A percentile compares a stretch with the other conserved stretches of the same genome.
Conservation (phyloP, 352 stramenopile species). For the Globisporangium spinosum region DNA sequence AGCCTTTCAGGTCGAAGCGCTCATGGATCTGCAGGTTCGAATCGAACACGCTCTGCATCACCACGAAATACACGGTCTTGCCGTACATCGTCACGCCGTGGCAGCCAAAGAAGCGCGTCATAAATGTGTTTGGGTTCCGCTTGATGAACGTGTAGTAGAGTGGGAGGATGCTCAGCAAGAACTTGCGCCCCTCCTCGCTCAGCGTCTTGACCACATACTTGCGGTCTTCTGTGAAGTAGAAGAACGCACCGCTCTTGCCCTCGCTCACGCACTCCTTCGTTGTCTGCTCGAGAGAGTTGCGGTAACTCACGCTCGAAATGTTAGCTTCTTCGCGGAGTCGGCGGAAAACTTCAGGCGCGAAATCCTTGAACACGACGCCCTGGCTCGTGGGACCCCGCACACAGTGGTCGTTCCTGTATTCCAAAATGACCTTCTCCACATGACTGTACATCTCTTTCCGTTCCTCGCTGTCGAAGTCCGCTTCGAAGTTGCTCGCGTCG, state of each 20-base stretch:
- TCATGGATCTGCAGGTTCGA: slow-evolving; percentile 77
- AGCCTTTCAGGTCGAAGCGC: slow-evolving; percentile 81
- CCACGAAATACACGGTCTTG: slow-evolving; percentile 83
- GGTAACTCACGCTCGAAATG: slow-evolving; percentile 62
- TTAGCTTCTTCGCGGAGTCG: slow-evolving; percentile 58
- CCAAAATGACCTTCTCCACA: slow-evolving; percentile 69
- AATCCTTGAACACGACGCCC: slow-evolving; percentile 78
- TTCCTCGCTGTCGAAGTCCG: slow-evolving; percentile 39
- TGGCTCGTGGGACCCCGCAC: slow-evolving; percentile 35
- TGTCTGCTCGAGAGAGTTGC: slow-evolving; percentile 61
- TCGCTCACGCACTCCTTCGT: slow-evolving; percentile 80
- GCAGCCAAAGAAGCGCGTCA: slow-evolving; percentile 78
- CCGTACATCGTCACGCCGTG: slow-evolving; percentile 83
- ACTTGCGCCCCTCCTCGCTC: slow-evolving; percentile 70
- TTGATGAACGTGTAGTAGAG: slow-evolving; percentile 70
- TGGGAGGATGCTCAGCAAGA: slow-evolving; percentile 65
- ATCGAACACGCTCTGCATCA: slow-evolving; percentile 84
- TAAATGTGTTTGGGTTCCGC: slow-evolving; percentile 67
- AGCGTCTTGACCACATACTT: slow-evolving; percentile 86
- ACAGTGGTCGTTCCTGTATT: slow-evolving; percentile 57
- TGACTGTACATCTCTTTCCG: slow-evolving; percentile 72
- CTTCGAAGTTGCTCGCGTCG: slow-evolving; percentile 2
- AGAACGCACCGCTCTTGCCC: slow-evolving; percentile 79
- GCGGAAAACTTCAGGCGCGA: slow-evolving; percentile 75
- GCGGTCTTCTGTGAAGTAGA: slow-evolving; percentile 80